Percentiles rank a stretch among this genome's conserved stretches.
These are phyloP conservation scores for Reticulascus tulasneorum DNA, from an alignment of 2,329 filamentous ascomycete species.

Conservation along the genomic window DNA sequence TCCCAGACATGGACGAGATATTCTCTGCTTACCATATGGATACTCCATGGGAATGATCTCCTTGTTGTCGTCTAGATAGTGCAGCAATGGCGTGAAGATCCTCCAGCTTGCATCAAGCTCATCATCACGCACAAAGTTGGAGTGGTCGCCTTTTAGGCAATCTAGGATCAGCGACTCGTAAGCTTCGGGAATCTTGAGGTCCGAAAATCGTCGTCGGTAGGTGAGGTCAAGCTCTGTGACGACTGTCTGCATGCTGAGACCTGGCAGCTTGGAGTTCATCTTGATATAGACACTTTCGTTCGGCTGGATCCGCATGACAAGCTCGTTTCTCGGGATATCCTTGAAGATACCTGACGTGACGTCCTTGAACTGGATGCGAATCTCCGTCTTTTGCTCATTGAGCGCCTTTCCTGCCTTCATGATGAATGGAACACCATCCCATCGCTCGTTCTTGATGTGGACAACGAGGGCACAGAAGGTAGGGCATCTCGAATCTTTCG, in stretches of 20 bases:
- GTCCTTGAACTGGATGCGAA: slow-evolving; percentile 98
- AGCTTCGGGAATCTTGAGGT: slow-evolving; percentile 98
- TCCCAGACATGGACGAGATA: background rate
- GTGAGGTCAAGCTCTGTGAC: slow-evolving; percentile 97
- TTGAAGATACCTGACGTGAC: slow-evolving; percentile 99
- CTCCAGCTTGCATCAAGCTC: slow-evolving; percentile 98
- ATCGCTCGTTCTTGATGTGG: slow-evolving; percentile 99
- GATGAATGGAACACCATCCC: slow-evolving; percentile 99
- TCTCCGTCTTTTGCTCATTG: slow-evolving; percentile 99
- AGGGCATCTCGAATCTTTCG: slow-evolving; percentile 93
- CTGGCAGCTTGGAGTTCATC: slow-evolving; percentile 99
- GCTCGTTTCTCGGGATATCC: slow-evolving; percentile 97
- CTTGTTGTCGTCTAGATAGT: slow-evolving; percentile 99
- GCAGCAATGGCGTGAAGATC: slow-evolving; percentile 94
- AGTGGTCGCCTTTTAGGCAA: slow-evolving; percentile 97
- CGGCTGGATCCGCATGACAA: slow-evolving; percentile 98
- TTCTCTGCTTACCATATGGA: slow-evolving; percentile 76
- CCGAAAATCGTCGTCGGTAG: slow-evolving; percentile 96
- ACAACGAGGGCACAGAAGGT: slow-evolving; percentile 97
- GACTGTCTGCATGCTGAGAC: slow-evolving; percentile 98
- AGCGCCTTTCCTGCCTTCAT: slow-evolving; percentile 98
- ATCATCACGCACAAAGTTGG: slow-evolving; percentile 96
- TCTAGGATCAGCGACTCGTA: slow-evolving; percentile 98
- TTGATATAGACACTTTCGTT: slow-evolving; percentile 99
- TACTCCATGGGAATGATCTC: slow-evolving; percentile 99